Conservation (phyloP, 1,139 yeast species). For the Kluyveromyces sp. region DNA sequence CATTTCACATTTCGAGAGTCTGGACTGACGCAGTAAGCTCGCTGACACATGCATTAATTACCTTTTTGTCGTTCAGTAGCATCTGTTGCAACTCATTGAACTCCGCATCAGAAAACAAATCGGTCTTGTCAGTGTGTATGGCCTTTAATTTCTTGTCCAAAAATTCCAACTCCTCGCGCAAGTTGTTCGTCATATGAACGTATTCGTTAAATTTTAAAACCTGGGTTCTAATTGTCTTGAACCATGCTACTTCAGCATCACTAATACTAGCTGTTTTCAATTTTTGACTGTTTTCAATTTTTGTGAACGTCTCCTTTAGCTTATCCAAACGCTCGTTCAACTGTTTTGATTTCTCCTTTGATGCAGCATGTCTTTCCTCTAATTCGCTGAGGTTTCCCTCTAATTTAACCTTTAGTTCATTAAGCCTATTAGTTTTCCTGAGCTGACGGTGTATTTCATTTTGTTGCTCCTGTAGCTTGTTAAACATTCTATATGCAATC, state of each 20-base stretch:
- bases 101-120: slow-evolving; percentile 1
- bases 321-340: slow-evolving; percentile 26
- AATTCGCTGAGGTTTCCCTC: slow-evolving; percentile 7
- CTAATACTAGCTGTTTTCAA: slow-evolving; percentile 30
- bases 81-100: slow-evolving; percentile 22
- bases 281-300: slow-evolving; percentile 14
- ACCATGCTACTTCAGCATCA: slow-evolving; percentile 39
- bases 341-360: slow-evolving; percentile 29
- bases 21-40: slow-evolving; percentile 5
- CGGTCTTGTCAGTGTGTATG: not conserved
- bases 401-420: slow-evolving; percentile 9
- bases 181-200: slow-evolving; percentile 18
- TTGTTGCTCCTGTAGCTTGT: slow-evolving; percentile 29
- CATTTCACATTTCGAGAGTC: not conserved
- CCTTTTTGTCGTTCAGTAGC: slow-evolving; percentile 18
- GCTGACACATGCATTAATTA: slow-evolving; percentile 20
- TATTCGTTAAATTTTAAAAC: slow-evolving; percentile 28
- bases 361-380: slow-evolving; percentile 10
- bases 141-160: slow-evolving; percentile 15
- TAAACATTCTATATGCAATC: slow-evolving; percentile 24
- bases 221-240: slow-evolving; percentile 35
- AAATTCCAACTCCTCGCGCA: slow-evolving; percentile 20
- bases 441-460: slow-evolving; percentile 35
- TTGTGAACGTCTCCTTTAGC: slow-evolving; percentile 25
- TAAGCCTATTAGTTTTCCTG: slow-evolving; percentile 17